These are phyloP conservation scores for Aspergillus aculeatinus DNA, from an alignment of 2,329 filamentous ascomycete species.

Conservation along the genomic window DNA sequence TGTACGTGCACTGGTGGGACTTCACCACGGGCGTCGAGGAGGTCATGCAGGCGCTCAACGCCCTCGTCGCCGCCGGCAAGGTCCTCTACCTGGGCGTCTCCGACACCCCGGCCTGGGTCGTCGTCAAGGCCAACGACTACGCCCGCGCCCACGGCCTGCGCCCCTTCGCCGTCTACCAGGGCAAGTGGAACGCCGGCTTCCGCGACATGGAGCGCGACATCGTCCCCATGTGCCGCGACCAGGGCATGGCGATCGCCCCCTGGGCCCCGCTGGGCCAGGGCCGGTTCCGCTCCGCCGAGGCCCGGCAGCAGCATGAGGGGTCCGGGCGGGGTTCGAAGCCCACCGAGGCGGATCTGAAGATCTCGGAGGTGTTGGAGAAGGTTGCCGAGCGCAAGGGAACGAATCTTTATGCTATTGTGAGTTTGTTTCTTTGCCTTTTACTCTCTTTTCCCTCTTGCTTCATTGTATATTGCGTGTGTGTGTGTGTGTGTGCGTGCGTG, in stretches of 20 bases:
- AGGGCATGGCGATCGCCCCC: slow-evolving; percentile 15
- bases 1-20: slow-evolving; percentile 19
- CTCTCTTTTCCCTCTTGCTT: background rate
- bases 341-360: slow-evolving; percentile 7
- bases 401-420: slow-evolving; percentile 11
- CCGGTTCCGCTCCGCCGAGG: slow-evolving; percentile 6
- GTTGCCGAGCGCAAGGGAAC: slow-evolving; percentile 8
- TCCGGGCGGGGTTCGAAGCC: slow-evolving; percentile 1
- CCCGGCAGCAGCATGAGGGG: background rate
- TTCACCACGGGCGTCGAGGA: slow-evolving; percentile 16
- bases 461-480: too few relatives aligned
- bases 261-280: slow-evolving; percentile 11
- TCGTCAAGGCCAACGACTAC: slow-evolving; percentile 17
- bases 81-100: slow-evolving; percentile 15
- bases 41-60: slow-evolving; percentile 16
- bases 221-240: slow-evolving; percentile 15
- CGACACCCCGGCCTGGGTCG: slow-evolving; percentile 13
- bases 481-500: too few relatives aligned
- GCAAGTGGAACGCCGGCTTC: slow-evolving; percentile 9
- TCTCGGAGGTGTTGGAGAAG: slow-evolving; percentile 14
- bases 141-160: slow-evolving; percentile 12
- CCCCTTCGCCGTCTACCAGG: slow-evolving; percentile 14
- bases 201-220: slow-evolving; percentile 13
- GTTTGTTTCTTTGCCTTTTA: background rate
- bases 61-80: slow-evolving; percentile 10